Percentiles rank a stretch among this genome's conserved stretches.
Evolutionary conservation across 305 asterid species (phyloP).

Genomic region (Fraxinus ornus): DNA sequence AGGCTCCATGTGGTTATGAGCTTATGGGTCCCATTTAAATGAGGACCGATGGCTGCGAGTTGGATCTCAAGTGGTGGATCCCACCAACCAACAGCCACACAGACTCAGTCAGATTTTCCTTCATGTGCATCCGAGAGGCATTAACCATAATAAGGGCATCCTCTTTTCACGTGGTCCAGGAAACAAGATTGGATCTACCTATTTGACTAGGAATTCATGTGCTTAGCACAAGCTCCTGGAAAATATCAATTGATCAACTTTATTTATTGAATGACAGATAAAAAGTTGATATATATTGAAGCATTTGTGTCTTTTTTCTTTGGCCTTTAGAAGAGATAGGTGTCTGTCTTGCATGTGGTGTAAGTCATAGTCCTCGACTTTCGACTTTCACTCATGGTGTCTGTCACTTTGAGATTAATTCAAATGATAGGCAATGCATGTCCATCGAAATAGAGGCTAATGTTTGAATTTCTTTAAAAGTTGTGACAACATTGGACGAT

Average conservation of each 20-base stretch:
- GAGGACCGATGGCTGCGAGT: conserved; percentile 49
- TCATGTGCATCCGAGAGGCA: conserved; percentile 2
- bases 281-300: not conserved
- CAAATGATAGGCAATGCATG: not conserved
- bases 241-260: not conserved
- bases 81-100: conserved; percentile 16
- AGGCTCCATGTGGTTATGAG: conserved; percentile 10
- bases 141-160: conserved; percentile 10
- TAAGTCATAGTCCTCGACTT: not conserved
- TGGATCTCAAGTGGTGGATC: conserved; percentile 38
- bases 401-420: not conserved
- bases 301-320: not conserved
- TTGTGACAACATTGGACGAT: no score
- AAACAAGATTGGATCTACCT: conserved; percentile 26
- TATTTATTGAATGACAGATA: not conserved
- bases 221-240: conserved; percentile 9
- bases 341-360: not conserved
- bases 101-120: not conserved
- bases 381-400: not conserved
- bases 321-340: not conserved
- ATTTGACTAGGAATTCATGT: conserved; percentile 18
- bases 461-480: not conserved
- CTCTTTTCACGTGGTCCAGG: conserved; percentile 11
- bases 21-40: conserved; percentile 40
- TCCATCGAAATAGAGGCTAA: not conserved